These are phyloP conservation scores for Tarenaya hassleriana DNA, from an alignment of 345 rosid species.

Conservation along the genomic window DNA sequence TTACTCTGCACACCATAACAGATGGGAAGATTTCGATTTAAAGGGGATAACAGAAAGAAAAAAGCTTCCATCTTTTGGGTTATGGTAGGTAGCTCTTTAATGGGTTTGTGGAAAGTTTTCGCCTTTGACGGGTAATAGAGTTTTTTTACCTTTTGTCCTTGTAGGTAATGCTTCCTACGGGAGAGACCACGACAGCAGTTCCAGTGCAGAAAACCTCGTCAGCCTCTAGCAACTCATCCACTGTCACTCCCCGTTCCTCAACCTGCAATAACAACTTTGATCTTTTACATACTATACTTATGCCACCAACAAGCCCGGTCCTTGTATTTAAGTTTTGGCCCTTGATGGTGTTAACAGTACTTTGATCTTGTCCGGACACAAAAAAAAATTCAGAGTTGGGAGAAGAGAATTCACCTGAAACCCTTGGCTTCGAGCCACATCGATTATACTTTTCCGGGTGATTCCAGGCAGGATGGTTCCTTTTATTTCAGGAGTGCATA, in stretches of 20 bases:
- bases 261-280: conserved; percentile 46
- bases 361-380: conserved; percentile 7
- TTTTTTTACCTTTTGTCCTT: conserved; percentile 75
- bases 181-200: conserved; percentile 93
- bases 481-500: conserved; percentile 58
- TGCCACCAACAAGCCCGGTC: neutral
- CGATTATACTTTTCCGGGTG: conserved; percentile 52
- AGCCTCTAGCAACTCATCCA: conserved; percentile 81
- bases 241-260: conserved; percentile 59
- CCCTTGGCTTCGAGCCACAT: conserved; percentile 65
- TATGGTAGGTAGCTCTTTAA: no score
- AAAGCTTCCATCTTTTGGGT: no score
- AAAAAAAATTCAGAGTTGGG: conserved; percentile 7
- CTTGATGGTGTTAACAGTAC: neutral
- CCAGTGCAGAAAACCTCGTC: conserved; percentile 97
- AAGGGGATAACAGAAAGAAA: no score
- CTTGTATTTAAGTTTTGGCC: conserved; percentile 8
- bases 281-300: neutral
- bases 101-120: no score
- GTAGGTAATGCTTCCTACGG: conserved; percentile 87
- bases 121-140: no score
- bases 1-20: no score
- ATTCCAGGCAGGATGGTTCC: conserved; percentile 34
- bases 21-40: no score
- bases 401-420: conserved; percentile 37